Evolutionary conservation across 2,329 filamentous ascomycete genomes (phyloP).

Genomic region (Sclerotinia trifoliorum): DNA sequence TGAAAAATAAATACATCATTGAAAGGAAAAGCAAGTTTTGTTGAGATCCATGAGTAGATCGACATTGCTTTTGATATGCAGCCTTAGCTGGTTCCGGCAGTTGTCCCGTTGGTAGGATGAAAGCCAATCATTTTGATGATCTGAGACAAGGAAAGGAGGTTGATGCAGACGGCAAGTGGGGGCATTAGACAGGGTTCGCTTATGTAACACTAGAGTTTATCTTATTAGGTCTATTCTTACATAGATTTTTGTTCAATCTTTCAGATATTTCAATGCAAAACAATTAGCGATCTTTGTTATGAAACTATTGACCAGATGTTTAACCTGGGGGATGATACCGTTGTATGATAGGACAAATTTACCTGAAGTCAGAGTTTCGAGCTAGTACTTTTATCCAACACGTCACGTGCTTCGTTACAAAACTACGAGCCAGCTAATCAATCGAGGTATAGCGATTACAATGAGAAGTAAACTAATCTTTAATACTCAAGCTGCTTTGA

Average conservation of each 20-base stretch:
- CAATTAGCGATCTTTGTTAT: neutral
- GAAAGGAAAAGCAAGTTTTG: slow-evolving; percentile 7
- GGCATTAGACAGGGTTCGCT: neutral
- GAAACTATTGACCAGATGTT: neutral
- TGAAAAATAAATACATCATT: neutral
- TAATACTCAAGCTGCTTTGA: neutral
- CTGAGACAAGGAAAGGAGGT: neutral
- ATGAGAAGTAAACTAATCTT: neutral
- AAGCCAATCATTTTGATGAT: slow-evolving; percentile 12
- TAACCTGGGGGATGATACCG: neutral
- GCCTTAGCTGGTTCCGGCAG: neutral
- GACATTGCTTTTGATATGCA: slow-evolving; percentile 6
- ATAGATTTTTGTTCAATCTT: too few species aligned
- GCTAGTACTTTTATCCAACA: neutral
- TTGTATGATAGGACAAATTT: neutral
- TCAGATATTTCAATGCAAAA: neutral
- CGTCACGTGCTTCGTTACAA: neutral
- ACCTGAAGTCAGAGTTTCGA: neutral
- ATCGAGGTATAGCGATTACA: neutral
- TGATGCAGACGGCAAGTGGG: neutral
- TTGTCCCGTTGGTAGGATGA: neutral
- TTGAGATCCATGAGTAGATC: slow-evolving; percentile 1
- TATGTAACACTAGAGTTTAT: neutral
- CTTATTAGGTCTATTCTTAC: neutral
- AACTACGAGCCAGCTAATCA: neutral